Evolutionary conservation across 306 rosid species (phyloP).

Genomic region (Lathyrus sativus): DNA sequence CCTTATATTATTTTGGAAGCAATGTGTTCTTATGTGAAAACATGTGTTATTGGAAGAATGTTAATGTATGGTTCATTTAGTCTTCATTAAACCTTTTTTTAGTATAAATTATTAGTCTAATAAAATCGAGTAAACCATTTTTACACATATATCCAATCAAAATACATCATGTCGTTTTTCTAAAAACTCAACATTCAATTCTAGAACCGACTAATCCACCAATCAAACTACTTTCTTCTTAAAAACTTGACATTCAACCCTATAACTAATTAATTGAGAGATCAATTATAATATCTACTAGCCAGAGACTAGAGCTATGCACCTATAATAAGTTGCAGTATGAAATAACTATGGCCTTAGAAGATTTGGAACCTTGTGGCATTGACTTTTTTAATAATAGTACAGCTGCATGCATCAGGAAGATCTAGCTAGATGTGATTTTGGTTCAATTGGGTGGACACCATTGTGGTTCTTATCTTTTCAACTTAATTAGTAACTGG

Average conservation of each 20-base stretch:
- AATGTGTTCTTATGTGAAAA: constrained; percentile 25
- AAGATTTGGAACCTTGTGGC: constrained; percentile 10
- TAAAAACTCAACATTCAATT: too few relatives aligned
- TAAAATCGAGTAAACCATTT: too few relatives aligned
- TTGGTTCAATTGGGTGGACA: constrained; percentile 5
- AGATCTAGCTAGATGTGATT: constrained; percentile 34
- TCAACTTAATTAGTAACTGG: constrained; percentile 1
- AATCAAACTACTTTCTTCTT: too few relatives aligned
- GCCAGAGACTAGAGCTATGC: too few relatives aligned
- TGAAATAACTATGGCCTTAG: neutral
- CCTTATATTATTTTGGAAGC: constrained; percentile 23
- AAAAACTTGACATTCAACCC: too few relatives aligned
- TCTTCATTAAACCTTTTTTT: neutral
- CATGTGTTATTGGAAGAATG: constrained; percentile 22
- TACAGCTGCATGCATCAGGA: constrained; percentile 1
- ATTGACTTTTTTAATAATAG: constrained; percentile 4
- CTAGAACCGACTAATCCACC: too few relatives aligned
- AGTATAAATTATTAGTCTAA: constrained; percentile 20
- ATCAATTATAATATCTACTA: too few relatives aligned
- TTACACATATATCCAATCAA: too few relatives aligned
- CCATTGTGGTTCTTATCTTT: constrained; percentile 11
- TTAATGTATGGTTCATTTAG: constrained; percentile 14
- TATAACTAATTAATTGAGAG: too few relatives aligned
- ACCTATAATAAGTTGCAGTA: too few relatives aligned
- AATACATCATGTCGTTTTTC: too few relatives aligned